Conservation (phyloP, 345 rosid genomes). For the Sisymbrium irio region DNA sequence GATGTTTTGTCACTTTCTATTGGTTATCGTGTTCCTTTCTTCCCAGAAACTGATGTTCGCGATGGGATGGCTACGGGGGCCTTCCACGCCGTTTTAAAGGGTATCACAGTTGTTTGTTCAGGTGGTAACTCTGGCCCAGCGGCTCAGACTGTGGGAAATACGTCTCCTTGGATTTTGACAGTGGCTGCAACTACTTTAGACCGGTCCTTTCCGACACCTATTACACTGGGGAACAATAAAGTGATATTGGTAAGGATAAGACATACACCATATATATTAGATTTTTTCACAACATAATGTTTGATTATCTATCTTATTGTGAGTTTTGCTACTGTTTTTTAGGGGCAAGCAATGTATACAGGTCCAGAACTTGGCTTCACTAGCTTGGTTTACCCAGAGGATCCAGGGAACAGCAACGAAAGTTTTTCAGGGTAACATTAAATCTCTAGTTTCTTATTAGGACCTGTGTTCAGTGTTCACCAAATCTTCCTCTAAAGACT, state of each 20-base stretch:
- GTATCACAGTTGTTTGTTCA: slow-evolving; percentile 40
- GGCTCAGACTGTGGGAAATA: slow-evolving; percentile 43
- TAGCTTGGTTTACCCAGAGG: slow-evolving; percentile 41
- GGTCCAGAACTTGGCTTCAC: slow-evolving; percentile 39
- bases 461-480: neutral
- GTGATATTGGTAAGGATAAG: slow-evolving; percentile 29
- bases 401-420: slow-evolving; percentile 26
- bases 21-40: slow-evolving; percentile 29
- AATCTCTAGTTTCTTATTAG: neutral
- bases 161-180: slow-evolving; percentile 50
- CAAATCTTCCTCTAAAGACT: neutral
- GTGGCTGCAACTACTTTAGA: slow-evolving; percentile 54
- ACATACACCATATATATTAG: neutral
- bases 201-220: slow-evolving; percentile 44
- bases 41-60: slow-evolving; percentile 32
- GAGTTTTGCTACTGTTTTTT: neutral
- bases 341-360: slow-evolving; percentile 39
- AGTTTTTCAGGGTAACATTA: slow-evolving; percentile 11
- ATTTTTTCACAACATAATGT: neutral
- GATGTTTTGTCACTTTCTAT: slow-evolving; percentile 49
- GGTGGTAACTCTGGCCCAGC: slow-evolving; percentile 41
- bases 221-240: slow-evolving; percentile 38
- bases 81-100: slow-evolving; percentile 47
- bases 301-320: neutral
- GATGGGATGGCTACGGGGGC: slow-evolving; percentile 41